A percentile compares a stretch with the other conserved stretches of the same genome.
Evolutionary conservation across 495 filamentous ascomycete species (phyloP).

Genomic region (Rhypophila decipiens): DNA sequence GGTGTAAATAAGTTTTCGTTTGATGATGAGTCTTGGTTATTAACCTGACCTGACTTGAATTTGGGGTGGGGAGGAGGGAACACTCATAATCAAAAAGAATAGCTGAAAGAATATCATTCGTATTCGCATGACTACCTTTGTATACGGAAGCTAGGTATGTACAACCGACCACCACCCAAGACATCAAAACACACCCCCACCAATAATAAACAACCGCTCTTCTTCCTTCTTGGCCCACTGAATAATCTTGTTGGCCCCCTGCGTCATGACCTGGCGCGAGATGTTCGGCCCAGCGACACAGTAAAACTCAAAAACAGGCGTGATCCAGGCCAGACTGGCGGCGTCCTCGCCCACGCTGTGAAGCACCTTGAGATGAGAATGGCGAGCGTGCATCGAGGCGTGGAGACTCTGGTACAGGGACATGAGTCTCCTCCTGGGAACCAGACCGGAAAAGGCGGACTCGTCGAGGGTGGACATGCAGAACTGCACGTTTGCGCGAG

Average conservation of each 20-base stretch:
- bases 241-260: slow-evolving; percentile 78
- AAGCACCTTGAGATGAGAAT: slow-evolving; percentile 75
- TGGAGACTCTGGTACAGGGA: slow-evolving; percentile 81
- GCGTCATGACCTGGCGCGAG: slow-evolving; percentile 69
- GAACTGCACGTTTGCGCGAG: slow-evolving; percentile 88
- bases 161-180: no score
- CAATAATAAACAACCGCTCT: slow-evolving; percentile 90
- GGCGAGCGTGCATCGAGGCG: slow-evolving; percentile 72
- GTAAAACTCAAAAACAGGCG: slow-evolving; percentile 87
- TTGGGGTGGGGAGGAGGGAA: no score
- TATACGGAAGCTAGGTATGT: no score
- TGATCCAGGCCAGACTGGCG: slow-evolving; percentile 82
- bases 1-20: no score
- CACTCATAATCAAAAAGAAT: no score
- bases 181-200: slow-evolving; percentile 70
- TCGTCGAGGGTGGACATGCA: slow-evolving; percentile 79
- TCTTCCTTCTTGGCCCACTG: slow-evolving; percentile 89
- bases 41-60: no score
- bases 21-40: no score
- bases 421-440: slow-evolving; percentile 69
- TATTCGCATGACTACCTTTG: no score
- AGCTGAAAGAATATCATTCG: no score
- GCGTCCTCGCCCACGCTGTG: slow-evolving; percentile 67
- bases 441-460: slow-evolving; percentile 54
- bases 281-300: slow-evolving; percentile 78